A percentile compares a stretch with the other conserved stretches of the same genome.
Conservation (phyloP, 352 stramenopile species). For the Chrysophaeum taylorii region DNA sequence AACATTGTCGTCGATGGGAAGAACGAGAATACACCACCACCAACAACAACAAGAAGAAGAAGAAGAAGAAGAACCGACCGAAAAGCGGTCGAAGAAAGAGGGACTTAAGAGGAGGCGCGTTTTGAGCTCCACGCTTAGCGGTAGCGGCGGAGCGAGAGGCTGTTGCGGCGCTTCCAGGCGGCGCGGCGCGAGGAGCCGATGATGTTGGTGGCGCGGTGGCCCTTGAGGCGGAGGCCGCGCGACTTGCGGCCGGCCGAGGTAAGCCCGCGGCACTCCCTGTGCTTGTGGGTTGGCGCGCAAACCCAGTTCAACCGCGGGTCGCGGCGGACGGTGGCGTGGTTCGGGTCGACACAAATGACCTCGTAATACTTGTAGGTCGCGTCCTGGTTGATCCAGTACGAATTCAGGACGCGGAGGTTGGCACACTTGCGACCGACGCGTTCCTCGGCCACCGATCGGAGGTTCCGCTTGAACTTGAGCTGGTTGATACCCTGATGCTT, state of each 20-base stretch:
- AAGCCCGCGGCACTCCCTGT: constrained; percentile 94
- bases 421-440: constrained; percentile 89
- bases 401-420: constrained; percentile 99
- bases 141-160: constrained; percentile 92
- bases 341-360: constrained; percentile 97
- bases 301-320: constrained; percentile 99
- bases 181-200: constrained; percentile 88
- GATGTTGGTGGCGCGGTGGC: constrained; percentile 98
- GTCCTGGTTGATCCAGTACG: constrained; percentile 99
- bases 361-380: constrained; percentile 99
- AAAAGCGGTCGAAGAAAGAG: too few relatives aligned
- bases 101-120: too few relatives aligned
- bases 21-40: too few relatives aligned
- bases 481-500: constrained; percentile 99
- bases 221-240: constrained; percentile 92
- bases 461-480: constrained; percentile 96
- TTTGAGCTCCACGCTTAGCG: too few relatives aligned
- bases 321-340: constrained; percentile 92
- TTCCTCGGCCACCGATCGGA: constrained; percentile 94
- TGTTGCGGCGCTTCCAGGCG: constrained; percentile 98
- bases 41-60: not conserved
- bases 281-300: constrained; percentile 95
- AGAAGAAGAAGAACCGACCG: not conserved
- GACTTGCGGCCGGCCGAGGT: constrained; percentile 90
- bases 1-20: too few relatives aligned